Base-by-base conservation (phyloP, 441 rosid genomes). In the Populus hybrid region DNA sequence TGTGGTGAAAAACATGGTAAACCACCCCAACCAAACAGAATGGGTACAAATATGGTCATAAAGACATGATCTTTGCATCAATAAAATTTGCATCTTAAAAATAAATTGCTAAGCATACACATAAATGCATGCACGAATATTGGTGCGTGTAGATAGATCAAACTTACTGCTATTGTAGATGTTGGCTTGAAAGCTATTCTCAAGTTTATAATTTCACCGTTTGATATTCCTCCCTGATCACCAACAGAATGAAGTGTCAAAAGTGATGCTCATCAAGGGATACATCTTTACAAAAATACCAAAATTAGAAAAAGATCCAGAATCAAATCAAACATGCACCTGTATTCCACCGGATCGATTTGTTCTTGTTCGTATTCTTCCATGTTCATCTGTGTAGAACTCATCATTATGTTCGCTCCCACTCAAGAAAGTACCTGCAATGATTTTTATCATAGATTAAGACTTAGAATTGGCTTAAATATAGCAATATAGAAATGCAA, bases 151-250 rank as follows among this genome's bases (percentile, higher is more conserved):
- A 65, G 68, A 21, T 8, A 24, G 70, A 30, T 46, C 26, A 77
- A 85, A 83, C 95, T 90, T 85, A 96, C 99, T 75, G 84, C 86
- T 40, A 96, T 93, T 8, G 98, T 96, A 69, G 98, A 82, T 73
- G 99, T 96, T 80, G 98, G 98, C 95, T 96, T 96, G 93, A 96
- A 96, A 74, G 94, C 99, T 75, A 94, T 67, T 87, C 97, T 92
- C 98, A 94, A 79, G 87, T 92, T 90, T 81, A 96, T 96, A 72
- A 86, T 91, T 87, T 96, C 99, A 67, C 98, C 99, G 81, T 94
- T 96, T 36, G 99, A 93, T 85, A 96, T 93, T 75, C 99, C 99
- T 78, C 98, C 99, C 95, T 94, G 83, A 67, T 74, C 82, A 80
- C 67, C 71, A 67, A 67, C 57, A 69, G 8, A 53, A 46, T 16